Percentiles rank a stretch among this genome's conserved stretches.
Evolutionary conservation across 768 basidiomycete genomes (phyloP).

Genomic region (Russula vinacea): DNA sequence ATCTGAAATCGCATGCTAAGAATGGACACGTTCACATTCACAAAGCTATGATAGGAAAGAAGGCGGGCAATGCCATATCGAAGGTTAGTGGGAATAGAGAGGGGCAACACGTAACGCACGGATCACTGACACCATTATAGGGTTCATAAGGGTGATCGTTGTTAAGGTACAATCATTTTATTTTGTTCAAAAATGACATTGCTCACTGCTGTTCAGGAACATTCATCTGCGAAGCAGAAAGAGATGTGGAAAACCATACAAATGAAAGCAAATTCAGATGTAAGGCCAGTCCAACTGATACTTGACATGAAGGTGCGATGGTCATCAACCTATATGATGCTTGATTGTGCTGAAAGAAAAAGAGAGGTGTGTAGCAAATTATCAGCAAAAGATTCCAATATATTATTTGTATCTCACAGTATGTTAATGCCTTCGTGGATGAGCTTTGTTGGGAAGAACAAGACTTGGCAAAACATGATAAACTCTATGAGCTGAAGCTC

Average conservation of each 20-base stretch:
- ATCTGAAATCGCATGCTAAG: no score
- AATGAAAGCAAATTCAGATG: neutral
- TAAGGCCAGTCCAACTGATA: neutral
- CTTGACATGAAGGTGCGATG: neutral
- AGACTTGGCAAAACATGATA: neutral
- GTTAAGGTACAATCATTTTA: no score
- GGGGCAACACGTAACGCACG: no score
- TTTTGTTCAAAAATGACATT: no score
- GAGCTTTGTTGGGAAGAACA: neutral
- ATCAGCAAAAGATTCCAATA: no score
- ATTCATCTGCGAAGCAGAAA: neutral
- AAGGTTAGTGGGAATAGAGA: no score
- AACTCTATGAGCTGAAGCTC: neutral
- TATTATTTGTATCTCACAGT: neutral
- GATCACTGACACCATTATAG: no score
- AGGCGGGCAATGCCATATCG: no score
- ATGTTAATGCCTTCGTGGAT: neutral
- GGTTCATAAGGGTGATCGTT: no score
- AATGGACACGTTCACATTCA: no score
- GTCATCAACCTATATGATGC: slow-evolving; percentile 3
- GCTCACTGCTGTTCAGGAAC: no score
- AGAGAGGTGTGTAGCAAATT: neutral
- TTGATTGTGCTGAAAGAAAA: neutral
- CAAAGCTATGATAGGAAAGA: no score
- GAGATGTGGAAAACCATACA: neutral